These are phyloP conservation scores for Phanerochaete carnosa DNA, from an alignment of 768 basidiomycete species.

Conservation along the genomic window DNA sequence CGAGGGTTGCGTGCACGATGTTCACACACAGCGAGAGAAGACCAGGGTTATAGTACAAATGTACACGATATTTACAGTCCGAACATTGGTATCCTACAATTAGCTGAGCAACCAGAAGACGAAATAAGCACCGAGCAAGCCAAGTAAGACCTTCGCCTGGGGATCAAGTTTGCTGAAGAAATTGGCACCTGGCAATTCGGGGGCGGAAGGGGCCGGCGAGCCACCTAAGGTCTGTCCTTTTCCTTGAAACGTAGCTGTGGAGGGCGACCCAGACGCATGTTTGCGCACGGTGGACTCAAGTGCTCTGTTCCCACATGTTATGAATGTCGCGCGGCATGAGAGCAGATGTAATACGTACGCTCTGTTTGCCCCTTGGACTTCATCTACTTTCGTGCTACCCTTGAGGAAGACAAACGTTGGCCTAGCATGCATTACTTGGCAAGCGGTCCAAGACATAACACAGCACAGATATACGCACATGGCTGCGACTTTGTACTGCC, in stretches of 20 bases:
- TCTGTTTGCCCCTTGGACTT: slow-evolving; percentile 69
- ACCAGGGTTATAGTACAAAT: background rate
- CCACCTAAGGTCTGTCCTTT: slow-evolving; percentile 73
- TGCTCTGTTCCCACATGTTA: slow-evolving; percentile 36
- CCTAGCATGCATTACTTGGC: slow-evolving; percentile 37
- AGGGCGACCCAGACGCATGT: slow-evolving; percentile 39
- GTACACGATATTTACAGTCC: background rate
- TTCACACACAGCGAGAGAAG: background rate
- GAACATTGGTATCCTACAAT: background rate
- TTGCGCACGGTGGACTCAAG: slow-evolving; percentile 57
- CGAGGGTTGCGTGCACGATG: background rate
- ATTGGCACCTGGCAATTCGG: slow-evolving; percentile 32
- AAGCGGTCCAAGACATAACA: background rate
- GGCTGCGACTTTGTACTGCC: slow-evolving; percentile 58
- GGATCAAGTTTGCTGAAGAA: slow-evolving; percentile 54
- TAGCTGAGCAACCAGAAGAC: slow-evolving; percentile 44
- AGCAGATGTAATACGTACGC: slow-evolving; percentile 37
- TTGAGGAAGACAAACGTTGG: slow-evolving; percentile 82
- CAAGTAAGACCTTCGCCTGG: slow-evolving; percentile 63
- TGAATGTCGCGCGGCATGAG: background rate
- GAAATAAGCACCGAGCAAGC: slow-evolving; percentile 59
- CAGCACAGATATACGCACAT: slow-evolving; percentile 47
- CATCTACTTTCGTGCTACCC: slow-evolving; percentile 62
- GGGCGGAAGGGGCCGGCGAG: slow-evolving; percentile 28
- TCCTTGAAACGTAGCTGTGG: slow-evolving; percentile 56